These are phyloP conservation scores for Beauveria sp. DNA, from an alignment of 2,329 filamentous ascomycete species.

Conservation along the genomic window DNA sequence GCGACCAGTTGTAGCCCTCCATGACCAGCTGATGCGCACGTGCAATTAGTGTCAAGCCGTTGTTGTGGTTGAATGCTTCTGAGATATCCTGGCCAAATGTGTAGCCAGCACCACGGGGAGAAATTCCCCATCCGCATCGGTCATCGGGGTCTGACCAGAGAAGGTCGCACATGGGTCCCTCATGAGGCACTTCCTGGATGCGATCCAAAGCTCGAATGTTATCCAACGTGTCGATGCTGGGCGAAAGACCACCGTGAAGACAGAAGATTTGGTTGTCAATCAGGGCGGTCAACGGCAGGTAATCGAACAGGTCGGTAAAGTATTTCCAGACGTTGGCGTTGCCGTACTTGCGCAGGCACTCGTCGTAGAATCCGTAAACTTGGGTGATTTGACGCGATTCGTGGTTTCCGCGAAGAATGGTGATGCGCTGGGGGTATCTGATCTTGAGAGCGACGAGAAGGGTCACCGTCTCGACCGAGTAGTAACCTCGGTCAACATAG, in stretches of 20 bases:
- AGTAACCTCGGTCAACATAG: conserved; percentile 96
- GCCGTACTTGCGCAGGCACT: conserved; percentile 95
- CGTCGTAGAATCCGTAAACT: conserved; percentile 98
- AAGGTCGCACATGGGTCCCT: conserved; percentile 96
- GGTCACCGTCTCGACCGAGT: conserved; percentile 97
- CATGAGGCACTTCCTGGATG: conserved; percentile 96
- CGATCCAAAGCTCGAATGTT: conserved; percentile 93
- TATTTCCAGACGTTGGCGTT: conserved; percentile 99
- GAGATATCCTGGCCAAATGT: conserved; percentile 96
- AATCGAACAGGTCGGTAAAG: conserved; percentile 99
- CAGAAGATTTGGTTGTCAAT: conserved; percentile 99
- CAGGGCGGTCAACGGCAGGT: conserved; percentile 89
- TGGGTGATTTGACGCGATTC: conserved; percentile 96
- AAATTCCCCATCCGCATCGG: conserved; percentile 92
- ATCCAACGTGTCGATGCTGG: conserved; percentile 91
- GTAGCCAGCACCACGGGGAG: conserved; percentile 87
- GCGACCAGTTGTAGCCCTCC: conserved; percentile 99
- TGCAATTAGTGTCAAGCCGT: conserved; percentile 89
- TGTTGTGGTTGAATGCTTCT: conserved; percentile 99
- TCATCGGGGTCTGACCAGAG: conserved; percentile 98
- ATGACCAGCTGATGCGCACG: conserved; percentile 97
- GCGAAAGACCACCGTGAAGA: conserved; percentile 90
- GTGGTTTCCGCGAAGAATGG: conserved; percentile 95
- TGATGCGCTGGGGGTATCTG: conserved; percentile 90
- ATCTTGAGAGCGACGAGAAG: conserved; percentile 95